Evolutionary conservation across 306 rosid species (phyloP).

Genomic region (Citrullus mucosospermus): DNA sequence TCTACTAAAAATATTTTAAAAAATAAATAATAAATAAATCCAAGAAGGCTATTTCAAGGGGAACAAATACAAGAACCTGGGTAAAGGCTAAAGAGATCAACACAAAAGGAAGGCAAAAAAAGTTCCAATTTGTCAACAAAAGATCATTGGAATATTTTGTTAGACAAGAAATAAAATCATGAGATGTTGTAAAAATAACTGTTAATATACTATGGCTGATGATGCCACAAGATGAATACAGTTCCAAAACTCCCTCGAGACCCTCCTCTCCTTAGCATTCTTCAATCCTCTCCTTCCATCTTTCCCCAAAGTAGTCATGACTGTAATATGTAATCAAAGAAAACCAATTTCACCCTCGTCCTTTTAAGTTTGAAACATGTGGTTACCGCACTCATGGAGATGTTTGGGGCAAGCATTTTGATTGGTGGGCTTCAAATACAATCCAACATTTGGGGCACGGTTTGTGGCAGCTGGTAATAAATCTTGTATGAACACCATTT

Average conservation of each 20-base stretch:
- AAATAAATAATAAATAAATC: not conserved
- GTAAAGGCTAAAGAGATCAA: not conserved
- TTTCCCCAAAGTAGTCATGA: not conserved
- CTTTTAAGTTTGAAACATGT: not conserved
- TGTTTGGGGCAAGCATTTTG: not conserved
- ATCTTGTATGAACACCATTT: not conserved
- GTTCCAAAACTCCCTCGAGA: not conserved
- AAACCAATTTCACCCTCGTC: not conserved
- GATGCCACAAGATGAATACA: not conserved
- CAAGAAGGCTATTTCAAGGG: not conserved
- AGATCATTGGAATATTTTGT: not conserved
- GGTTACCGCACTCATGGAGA: not conserved
- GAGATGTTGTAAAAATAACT: not conserved
- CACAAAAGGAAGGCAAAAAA: not conserved
- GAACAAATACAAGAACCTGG: not conserved
- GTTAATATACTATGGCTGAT: not conserved
- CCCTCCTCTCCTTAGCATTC: not conserved
- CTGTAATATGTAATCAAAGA: not conserved
- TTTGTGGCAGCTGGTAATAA: not conserved
- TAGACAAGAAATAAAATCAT: not conserved
- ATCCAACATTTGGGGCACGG: not conserved
- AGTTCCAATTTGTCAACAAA: not conserved
- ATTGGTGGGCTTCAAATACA: not conserved
- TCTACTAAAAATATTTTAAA: not conserved
- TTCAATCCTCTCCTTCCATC: not conserved